Conservation (phyloP, 352 stramenopile species). For the Globisporangium polare region DNA sequence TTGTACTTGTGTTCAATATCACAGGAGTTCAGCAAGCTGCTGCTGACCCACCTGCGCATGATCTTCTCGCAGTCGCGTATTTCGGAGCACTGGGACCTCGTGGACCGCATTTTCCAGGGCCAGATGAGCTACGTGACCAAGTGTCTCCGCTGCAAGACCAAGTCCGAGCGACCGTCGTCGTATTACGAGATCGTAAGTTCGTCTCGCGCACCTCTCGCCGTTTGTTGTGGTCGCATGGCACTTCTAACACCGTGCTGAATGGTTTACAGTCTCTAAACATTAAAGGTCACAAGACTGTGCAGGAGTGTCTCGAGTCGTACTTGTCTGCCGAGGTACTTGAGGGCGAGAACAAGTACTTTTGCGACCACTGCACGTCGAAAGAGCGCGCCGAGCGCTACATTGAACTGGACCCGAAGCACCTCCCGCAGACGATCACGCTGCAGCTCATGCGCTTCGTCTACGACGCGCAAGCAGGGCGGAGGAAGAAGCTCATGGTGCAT, state of each 20-base stretch:
- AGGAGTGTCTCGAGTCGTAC: slow-evolving; percentile 71
- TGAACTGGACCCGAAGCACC: slow-evolving; percentile 43
- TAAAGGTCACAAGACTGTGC: slow-evolving; percentile 71
- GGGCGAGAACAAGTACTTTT: slow-evolving; percentile 88
- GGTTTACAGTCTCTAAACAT: slow-evolving; percentile 69
- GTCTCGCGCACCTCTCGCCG: background rate
- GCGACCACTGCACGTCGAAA: slow-evolving; percentile 68
- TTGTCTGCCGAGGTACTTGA: slow-evolving; percentile 70
- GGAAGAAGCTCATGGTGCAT: slow-evolving; percentile 84
- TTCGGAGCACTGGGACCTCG: slow-evolving; percentile 49
- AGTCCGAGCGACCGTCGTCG: slow-evolving; percentile 56
- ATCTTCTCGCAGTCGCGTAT: slow-evolving; percentile 73
- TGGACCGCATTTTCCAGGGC: slow-evolving; percentile 77
- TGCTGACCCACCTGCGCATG: slow-evolving; percentile 69
- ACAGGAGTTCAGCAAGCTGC: slow-evolving; percentile 88
- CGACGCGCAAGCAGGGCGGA: slow-evolving; percentile 59
- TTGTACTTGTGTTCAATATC: too few species aligned
- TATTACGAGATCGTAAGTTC: slow-evolving; percentile 79
- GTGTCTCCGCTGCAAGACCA: slow-evolving; percentile 65
- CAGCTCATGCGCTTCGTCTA: slow-evolving; percentile 88
- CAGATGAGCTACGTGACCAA: slow-evolving; percentile 85
- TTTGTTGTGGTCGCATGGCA: too few species aligned
- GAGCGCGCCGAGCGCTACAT: slow-evolving; percentile 73
- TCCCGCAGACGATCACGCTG: slow-evolving; percentile 72
- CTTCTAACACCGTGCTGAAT: background rate